Conservation (phyloP, 179 eudicot species). For the Vitellaria paradoxa region DNA sequence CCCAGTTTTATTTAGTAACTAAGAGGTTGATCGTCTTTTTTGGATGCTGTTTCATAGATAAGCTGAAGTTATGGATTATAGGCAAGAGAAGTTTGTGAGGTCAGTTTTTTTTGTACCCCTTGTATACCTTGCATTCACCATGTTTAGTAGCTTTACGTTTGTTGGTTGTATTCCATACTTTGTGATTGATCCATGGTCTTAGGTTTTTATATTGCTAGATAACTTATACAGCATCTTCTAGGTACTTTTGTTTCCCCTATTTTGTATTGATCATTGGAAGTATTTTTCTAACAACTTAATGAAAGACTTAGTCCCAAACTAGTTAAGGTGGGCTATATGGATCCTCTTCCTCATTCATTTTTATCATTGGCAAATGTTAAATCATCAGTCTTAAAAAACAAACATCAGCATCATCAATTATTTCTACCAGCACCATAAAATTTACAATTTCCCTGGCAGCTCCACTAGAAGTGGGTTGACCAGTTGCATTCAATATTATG, state of each 20-base stretch:
- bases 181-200: neutral
- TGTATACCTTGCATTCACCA: neutral
- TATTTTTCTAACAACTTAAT: neutral
- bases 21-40: conserved; percentile 11
- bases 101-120: conserved; percentile 11
- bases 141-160: neutral
- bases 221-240: neutral
- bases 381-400: neutral
- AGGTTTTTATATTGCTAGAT: neutral
- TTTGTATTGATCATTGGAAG: neutral
- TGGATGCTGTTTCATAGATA: neutral
- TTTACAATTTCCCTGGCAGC: neutral
- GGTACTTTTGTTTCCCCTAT: neutral
- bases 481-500: neutral
- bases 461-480: neutral
- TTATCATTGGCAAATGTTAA: neutral
- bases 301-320: neutral
- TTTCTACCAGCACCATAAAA: neutral
- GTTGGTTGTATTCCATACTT: neutral
- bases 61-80: conserved; percentile 24
- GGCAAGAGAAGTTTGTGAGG: conserved; percentile 25
- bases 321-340: too few relatives aligned
- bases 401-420: neutral
- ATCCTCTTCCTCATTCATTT: too few relatives aligned
- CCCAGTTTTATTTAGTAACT: neutral